Conservation (phyloP, 805 yeast genomes). For the Sugiyamaella mastotermitis region DNA sequence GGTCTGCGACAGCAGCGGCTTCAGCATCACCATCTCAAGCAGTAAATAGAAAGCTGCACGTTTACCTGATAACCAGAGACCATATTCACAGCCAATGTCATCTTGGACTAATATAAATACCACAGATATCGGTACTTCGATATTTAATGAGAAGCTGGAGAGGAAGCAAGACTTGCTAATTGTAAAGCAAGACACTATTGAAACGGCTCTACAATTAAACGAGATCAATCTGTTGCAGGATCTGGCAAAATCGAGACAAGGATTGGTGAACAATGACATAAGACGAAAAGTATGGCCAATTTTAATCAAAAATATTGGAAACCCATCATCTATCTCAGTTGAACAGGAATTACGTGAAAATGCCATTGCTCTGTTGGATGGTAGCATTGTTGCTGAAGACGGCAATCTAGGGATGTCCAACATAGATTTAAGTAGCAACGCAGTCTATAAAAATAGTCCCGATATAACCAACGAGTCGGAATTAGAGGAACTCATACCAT, state of each 20-base stretch:
- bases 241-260: conserved; percentile 41
- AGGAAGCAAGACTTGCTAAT: conserved; percentile 35
- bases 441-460: no score
- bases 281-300: conserved; percentile 49
- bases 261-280: conserved; percentile 38
- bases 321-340: conserved; percentile 13
- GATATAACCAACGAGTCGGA: neutral
- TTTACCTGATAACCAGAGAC: no score
- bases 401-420: no score
- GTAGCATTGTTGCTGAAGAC: neutral
- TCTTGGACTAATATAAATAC: conserved; percentile 52
- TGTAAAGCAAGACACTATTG: conserved; percentile 30
- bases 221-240: conserved; percentile 29
- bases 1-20: no score
- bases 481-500: neutral
- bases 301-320: conserved; percentile 37
- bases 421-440: no score
- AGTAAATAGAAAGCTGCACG: no score
- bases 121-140: conserved; percentile 40
- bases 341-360: neutral
- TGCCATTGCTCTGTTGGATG: neutral
- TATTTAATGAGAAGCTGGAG: conserved; percentile 38
- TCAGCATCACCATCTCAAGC: no score
- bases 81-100: conserved; percentile 17
- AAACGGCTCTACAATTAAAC: conserved; percentile 31